Conservation (phyloP, 2,329 filamentous ascomycete species). For the Cladosporium colombiae region DNA sequence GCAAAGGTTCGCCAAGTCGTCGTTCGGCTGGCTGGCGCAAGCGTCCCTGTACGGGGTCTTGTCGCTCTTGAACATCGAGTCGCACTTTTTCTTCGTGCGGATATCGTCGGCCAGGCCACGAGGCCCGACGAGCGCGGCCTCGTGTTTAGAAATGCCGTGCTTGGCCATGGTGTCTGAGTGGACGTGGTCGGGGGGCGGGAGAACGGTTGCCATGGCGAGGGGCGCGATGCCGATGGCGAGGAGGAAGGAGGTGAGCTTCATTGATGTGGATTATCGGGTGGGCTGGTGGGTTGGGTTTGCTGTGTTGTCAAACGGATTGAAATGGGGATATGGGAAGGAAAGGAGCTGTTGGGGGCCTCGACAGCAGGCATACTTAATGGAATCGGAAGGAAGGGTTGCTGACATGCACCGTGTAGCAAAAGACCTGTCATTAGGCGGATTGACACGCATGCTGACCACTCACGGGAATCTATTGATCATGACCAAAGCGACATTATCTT, state of each 20-base stretch:
- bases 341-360: neutral
- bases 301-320: neutral
- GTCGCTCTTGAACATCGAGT: slow-evolving; percentile 1
- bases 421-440: neutral
- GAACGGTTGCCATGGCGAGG: neutral
- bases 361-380: neutral
- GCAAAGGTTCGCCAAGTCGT: neutral
- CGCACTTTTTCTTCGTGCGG: neutral
- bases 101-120: neutral
- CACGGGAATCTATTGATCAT: neutral
- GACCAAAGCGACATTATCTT: neutral
- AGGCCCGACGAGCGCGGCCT: neutral
- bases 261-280: neutral
- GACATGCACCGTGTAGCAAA: neutral
- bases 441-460: neutral
- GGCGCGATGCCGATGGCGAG: neutral
- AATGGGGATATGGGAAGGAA: neutral
- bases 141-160: neutral
- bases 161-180: neutral
- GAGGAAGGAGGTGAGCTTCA: neutral
- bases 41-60: neutral
- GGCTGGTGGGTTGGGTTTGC: neutral
- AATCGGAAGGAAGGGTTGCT: neutral
- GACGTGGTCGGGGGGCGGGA: neutral
- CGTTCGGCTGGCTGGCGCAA: neutral